These are phyloP conservation scores for Blastocystis sp. DNA, from an alignment of 352 stramenopile genomes.

Conservation along the genomic window DNA sequence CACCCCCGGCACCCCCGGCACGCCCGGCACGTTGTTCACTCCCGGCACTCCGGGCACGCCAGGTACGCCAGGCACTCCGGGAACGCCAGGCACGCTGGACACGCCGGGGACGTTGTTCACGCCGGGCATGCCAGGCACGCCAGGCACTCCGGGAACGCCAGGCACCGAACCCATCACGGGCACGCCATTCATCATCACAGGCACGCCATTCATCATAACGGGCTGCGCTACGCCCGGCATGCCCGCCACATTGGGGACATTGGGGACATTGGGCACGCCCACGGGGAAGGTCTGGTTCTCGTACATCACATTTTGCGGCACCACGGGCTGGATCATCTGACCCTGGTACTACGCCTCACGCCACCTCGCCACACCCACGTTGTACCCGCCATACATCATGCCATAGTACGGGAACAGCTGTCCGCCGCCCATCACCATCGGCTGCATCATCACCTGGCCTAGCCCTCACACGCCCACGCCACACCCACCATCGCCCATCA, in stretches of 20 bases:
- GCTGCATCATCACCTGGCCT: constrained; percentile 2
- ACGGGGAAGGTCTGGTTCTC: not conserved
- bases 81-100: not conserved
- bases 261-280: not conserved
- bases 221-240: not conserved
- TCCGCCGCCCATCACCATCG: constrained; percentile 1
- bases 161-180: not conserved
- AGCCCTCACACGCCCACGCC: not conserved
- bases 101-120: not conserved
- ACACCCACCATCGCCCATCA: not conserved
- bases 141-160: not conserved
- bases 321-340: not conserved
- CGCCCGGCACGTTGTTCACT: not conserved
- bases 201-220: constrained; percentile 48
- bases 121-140: not conserved
- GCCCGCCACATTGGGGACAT: not conserved
- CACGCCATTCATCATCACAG: not conserved
- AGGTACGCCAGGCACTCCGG: too few relatives aligned
- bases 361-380: not conserved
- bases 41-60: not conserved
- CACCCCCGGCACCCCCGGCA: not conserved
- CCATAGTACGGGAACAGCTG: constrained; percentile 27
- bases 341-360: constrained; percentile 1
- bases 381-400: constrained; percentile 34
- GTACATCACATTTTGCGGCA: not conserved